Conservation (phyloP, 1,284 basidiomycete genomes). For the Trichosporon coremiiforme region DNA sequence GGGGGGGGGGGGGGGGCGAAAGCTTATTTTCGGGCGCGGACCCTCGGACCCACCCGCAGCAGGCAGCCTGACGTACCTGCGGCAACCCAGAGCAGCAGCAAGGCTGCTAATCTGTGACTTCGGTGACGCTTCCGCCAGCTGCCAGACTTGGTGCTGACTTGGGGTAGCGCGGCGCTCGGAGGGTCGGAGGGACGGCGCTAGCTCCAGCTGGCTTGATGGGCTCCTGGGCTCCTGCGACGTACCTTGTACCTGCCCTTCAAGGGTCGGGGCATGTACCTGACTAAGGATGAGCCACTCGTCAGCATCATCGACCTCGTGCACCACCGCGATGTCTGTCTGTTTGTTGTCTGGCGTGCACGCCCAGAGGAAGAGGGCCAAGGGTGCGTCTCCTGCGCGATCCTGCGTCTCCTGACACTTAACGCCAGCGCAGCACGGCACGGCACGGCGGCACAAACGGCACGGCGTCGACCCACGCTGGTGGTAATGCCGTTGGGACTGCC, state of each 20-base stretch:
- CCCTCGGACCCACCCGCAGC: constrained; percentile 3
- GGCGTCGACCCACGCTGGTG: not conserved
- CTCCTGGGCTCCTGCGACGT: not conserved
- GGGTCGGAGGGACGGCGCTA: not conserved
- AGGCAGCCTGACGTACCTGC: not conserved
- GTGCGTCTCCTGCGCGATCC: not conserved
- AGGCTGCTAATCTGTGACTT: not conserved
- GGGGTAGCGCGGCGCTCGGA: not conserved
- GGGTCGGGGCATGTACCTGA: constrained; percentile 10
- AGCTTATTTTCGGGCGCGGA: not conserved
- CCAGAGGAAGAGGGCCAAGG: not conserved
- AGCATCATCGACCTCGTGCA: not conserved
- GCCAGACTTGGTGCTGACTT: too few relatives aligned
- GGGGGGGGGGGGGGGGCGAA: not conserved
- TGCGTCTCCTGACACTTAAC: not conserved
- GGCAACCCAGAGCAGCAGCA: not conserved
- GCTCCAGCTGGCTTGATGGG: not conserved
- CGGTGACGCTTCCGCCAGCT: constrained; percentile 1
- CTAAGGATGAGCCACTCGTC: constrained; percentile 1
- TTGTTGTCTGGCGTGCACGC: not conserved
- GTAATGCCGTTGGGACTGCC: not conserved
- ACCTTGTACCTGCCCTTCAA: constrained; percentile 5
- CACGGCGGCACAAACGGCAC: too few relatives aligned
- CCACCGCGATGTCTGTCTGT: not conserved
- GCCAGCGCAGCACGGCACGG: constrained; percentile 2